phyloP scores from a whole-genome alignment of 1,139 yeast genomes.

The Meyerozyma carpophila region DNA sequence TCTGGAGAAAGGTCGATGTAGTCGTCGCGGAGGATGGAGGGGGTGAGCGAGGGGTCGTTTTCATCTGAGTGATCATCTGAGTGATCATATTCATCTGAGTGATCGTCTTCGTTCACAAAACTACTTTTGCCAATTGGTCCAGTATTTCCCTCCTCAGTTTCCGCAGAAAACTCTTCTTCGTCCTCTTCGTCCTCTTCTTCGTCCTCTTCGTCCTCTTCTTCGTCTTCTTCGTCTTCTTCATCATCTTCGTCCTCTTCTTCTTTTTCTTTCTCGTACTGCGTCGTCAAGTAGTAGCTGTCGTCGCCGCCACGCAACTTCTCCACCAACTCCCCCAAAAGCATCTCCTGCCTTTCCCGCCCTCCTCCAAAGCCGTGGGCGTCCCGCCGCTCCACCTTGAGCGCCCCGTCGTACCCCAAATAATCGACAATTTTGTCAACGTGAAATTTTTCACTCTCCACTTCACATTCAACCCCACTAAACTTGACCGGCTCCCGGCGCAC shows the following conservation, averaged over 20 bases:
- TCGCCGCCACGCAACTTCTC: slow-evolving; percentile 33
- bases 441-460: slow-evolving; percentile 17
- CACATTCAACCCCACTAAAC: slow-evolving; percentile 3
- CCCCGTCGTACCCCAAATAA: slow-evolving; percentile 24
- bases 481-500: slow-evolving; percentile 8
- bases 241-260: slow-evolving; percentile 18
- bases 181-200: slow-evolving; percentile 7
- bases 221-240: slow-evolving; percentile 12
- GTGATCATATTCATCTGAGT: slow-evolving; percentile 7
- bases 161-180: slow-evolving; percentile 11
- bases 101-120: too few relatives aligned
- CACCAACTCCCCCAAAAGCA: slow-evolving; percentile 46
- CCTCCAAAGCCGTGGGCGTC: slow-evolving; percentile 60
- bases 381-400: slow-evolving; percentile 53
- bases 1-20: slow-evolving; percentile 8
- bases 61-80: slow-evolving; percentile 10
- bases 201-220: slow-evolving; percentile 8
- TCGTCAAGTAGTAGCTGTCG: slow-evolving; percentile 52
- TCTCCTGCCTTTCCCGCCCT: slow-evolving; percentile 46
- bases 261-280: slow-evolving; percentile 44
- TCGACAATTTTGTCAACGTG: slow-evolving; percentile 27
- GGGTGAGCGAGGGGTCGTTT: slow-evolving; percentile 1
- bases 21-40: background rate
- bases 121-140: slow-evolving; percentile 4
- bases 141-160: slow-evolving; percentile 4